A percentile compares a stretch with the other conserved stretches of the same genome.
phyloP scores from a whole-genome alignment of 1,284 basidiomycete genomes.

The Papiliotrema terrestris region DNA sequence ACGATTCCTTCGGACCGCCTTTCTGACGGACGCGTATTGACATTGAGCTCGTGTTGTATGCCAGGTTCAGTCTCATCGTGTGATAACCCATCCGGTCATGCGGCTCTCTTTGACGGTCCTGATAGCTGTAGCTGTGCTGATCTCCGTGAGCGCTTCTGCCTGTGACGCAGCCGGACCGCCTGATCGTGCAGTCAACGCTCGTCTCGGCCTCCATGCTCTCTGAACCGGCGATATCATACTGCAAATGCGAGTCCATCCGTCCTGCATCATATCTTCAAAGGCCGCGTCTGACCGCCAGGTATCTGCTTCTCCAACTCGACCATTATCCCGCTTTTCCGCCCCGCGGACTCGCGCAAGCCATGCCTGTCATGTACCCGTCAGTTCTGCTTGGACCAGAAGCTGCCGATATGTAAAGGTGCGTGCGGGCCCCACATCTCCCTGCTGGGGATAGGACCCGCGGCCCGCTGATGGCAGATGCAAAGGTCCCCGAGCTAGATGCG shows the following conservation, averaged over 20 bases:
- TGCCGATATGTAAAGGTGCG: conserved; percentile 64
- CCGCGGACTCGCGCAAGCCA: conserved; percentile 79
- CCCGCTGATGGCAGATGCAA: conserved; percentile 57
- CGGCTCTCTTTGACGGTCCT: too few species aligned
- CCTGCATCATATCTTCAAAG: background rate
- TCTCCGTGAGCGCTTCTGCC: background rate
- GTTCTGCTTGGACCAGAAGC: conserved; percentile 91
- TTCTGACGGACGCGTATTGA: too few species aligned
- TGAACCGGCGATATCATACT: conserved; percentile 41
- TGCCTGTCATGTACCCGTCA: conserved; percentile 90
- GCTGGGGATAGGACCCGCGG: background rate
- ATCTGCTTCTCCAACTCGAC: conserved; percentile 89
- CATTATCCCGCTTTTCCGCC: conserved; percentile 74
- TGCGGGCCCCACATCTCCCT: background rate
- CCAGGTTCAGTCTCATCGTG: too few species aligned
- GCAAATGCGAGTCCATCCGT: conserved; percentile 43
- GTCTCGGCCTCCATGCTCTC: conserved; percentile 24
- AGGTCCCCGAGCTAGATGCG: conserved; percentile 77
- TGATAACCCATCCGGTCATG: too few species aligned
- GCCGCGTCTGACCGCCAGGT: conserved; percentile 54
- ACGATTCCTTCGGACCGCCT: too few species aligned
- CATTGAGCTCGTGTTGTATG: too few species aligned
- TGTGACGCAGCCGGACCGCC: background rate
- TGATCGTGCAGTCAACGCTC: background rate
- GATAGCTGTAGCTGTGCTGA: background rate